Evolutionary conservation across 352 stramenopile genomes (phyloP), one percentile per base, ranked within the genome.

Genomic region (Saprolegnia diclina): DNA sequence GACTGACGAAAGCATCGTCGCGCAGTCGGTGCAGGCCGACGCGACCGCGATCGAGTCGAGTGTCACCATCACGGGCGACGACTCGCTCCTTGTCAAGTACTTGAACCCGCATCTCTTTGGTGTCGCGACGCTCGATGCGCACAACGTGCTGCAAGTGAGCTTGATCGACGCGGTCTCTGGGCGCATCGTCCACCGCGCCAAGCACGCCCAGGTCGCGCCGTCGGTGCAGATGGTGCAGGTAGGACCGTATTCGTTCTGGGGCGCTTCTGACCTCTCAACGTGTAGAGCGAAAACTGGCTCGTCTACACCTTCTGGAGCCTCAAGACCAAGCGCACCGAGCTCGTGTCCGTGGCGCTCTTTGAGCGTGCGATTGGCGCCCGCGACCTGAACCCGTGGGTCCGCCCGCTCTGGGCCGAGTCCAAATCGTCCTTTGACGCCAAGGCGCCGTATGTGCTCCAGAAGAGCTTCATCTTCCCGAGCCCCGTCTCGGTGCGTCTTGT

Each of bases 21-120:
- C 83, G 24, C 82, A 74, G 32, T 87, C 81, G 37, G 79, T 77
- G 22, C 79, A 87, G 67, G 79, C 84, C 38, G 82, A 91, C 19
- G 74, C 80, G 57, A 77, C 75, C 1, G 82, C 90, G 6, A 76
- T 92, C 10, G 84, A 92, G 67, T 92, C 83, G 26, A 78, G 83
- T 0, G 84, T 94, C 54, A 92, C 83, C 3, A 87, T 94, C 46
- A 90, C 83, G 3, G 97, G 97, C 56, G 97, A 99, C 74, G 94
- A 98, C 75, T 97, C 95, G 44, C 75, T 99, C 26, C 74, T 99
- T 35, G 79, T 99, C 57, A 99, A 98, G 78, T 99, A 99, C 77
- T 72, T 99, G 45, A 99, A 99, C 78, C 95, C 97, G 40, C 95
- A 99, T 73, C 78, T 99, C 56, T 89, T 96, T 48, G 90, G 92